Evolutionary conservation across 345 rosid species (phyloP), one percentile per base, ranked within the genome.

Genomic region (Stellera chamaejasme): DNA sequence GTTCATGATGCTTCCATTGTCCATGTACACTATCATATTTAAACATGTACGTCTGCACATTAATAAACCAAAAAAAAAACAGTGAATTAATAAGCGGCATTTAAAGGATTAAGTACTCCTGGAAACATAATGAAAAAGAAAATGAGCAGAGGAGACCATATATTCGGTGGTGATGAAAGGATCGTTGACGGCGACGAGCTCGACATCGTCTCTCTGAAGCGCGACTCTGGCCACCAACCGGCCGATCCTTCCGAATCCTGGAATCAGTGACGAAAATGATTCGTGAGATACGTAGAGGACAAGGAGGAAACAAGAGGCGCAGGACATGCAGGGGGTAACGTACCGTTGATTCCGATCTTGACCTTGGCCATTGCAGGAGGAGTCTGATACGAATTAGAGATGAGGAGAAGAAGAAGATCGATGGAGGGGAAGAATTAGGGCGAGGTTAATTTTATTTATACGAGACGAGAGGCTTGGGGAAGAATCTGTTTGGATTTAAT

Each of bases 191-290:
- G 88, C 84, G 26, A 85, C 93, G 15, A 85, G 93, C 73, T 80
- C 88, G 10, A 82, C 75, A 52, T 85, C 88, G 52, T 80, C 79
- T 45, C 88, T 76, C 64, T 78, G 81, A 68, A 82, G 67, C 12
- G 88, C 88, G 16, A 85, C 86, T 59, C 78, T 82, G 8, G 84
- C 93, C 19, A 82, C 86, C 72, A 85, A 55, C 44, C 93, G 82
- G 3, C 88, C 84, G 62, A 85, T 85, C 69, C 93, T 85, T 64
- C 93, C 88, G 45, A 85, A 85, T 56, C 88, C 93, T 85, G 46
- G 9, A 32, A 9, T 10, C 26, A 50, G 5, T 14, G 14, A 43
- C 5, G 26, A 43, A 13, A 60, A 55, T 51, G 23, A 19, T 19
- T 19, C 23, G 1, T 19, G 55, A 60, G 19, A 56, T 44, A n/a